phyloP scores from a whole-genome alignment of 768 basidiomycete species.

The Boletus insuetus region DNA sequence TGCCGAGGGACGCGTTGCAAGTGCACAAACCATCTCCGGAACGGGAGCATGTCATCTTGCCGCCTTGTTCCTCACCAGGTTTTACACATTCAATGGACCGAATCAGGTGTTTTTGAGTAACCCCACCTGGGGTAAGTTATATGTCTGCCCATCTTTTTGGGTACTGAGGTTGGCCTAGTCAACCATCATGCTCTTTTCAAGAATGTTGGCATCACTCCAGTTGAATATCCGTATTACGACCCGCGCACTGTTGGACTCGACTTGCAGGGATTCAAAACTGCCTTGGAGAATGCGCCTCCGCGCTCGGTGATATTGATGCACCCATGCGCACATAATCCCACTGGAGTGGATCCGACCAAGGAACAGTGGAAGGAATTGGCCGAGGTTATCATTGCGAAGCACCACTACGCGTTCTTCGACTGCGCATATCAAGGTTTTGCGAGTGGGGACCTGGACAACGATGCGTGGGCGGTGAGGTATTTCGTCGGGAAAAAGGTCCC shows the following conservation, averaged over 20 bases:
- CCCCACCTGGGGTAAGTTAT: constrained; percentile 86
- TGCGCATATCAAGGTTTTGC: constrained; percentile 98
- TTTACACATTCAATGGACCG: constrained; percentile 66
- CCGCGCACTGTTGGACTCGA: constrained; percentile 86
- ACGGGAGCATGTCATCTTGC: constrained; percentile 96
- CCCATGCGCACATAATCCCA: constrained; percentile 96
- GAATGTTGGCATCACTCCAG: constrained; percentile 84
- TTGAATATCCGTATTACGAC: constrained; percentile 93
- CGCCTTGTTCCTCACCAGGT: constrained; percentile 78
- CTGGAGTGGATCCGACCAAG: constrained; percentile 87
- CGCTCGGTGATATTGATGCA: constrained; percentile 89
- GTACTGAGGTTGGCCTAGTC: constrained; percentile 38
- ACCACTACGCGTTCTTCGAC: constrained; percentile 91
- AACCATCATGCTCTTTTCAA: constrained; percentile 90
- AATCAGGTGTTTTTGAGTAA: constrained; percentile 83
- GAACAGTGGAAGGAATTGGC: constrained; percentile 86
- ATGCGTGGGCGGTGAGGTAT: constrained; percentile 88
- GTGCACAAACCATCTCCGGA: constrained; percentile 92
- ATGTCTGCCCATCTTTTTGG: background rate
- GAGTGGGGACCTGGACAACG: constrained; percentile 85
- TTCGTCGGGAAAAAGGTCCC: constrained; percentile 76
- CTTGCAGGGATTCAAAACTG: constrained; percentile 60
- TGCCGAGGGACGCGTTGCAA: constrained; percentile 65
- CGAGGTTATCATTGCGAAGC: constrained; percentile 63
- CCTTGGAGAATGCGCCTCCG: constrained; percentile 61